Percentiles rank a stretch among this genome's conserved stretches.
Evolutionary conservation across 371 early-diverging fungal genomes (phyloP).

Genomic region (Gilbertella persicaria): DNA sequence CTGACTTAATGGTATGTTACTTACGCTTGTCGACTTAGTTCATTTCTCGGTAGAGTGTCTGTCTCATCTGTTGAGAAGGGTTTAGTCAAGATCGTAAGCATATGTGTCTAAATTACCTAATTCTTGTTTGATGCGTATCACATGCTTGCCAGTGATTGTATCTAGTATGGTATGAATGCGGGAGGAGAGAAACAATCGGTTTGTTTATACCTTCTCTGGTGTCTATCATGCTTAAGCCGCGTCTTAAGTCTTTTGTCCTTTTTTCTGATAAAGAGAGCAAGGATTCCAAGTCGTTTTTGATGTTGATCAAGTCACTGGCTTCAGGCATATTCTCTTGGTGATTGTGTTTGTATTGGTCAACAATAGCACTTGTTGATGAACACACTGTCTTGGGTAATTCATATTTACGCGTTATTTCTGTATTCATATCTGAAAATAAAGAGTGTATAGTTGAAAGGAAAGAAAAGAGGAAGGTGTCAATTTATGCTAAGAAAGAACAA

Average conservation of each 20-base stretch:
- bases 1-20: no score
- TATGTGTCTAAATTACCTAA: conserved; percentile 8
- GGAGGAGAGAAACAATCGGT: background rate
- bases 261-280: conserved; percentile 25
- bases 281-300: conserved; percentile 37
- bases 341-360: background rate
- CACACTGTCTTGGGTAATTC: background rate
- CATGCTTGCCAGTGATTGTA: conserved; percentile 24
- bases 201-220: conserved; percentile 1
- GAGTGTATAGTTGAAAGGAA: no score
- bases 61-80: conserved; percentile 2
- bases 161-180: background rate
- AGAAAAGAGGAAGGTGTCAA: no score
- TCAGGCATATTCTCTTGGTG: conserved; percentile 31
- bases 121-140: conserved; percentile 39
- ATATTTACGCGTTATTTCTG: background rate
- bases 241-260: conserved; percentile 23
- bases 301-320: conserved; percentile 28
- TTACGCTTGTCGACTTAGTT: conserved; percentile 45
- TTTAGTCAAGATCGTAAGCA: background rate
- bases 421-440: no score
- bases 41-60: conserved; percentile 23
- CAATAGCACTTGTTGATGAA: background rate
- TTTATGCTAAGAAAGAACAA: no score
- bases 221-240: conserved; percentile 4